Evolutionary conservation across 345 rosid genomes (phyloP).

Genomic region (Eucalyptus decipiens): DNA sequence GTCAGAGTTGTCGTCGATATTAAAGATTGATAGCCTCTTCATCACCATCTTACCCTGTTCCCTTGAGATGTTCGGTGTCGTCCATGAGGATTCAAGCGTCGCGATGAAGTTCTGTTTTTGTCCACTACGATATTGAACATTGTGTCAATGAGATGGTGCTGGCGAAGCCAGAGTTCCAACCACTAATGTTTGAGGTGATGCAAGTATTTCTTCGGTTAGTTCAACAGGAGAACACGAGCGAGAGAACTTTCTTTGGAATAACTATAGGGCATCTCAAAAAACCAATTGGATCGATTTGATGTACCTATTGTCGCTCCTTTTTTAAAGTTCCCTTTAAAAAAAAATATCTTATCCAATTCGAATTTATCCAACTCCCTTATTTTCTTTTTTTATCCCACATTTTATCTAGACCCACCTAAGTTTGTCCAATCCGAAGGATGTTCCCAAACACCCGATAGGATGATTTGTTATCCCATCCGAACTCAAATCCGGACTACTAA

Average conservation of each 20-base stretch:
- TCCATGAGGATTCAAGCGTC: background rate
- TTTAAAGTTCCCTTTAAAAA: too few species aligned
- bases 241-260: background rate
- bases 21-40: background rate
- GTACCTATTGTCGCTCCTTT: background rate
- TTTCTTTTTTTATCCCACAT: background rate
- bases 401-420: background rate
- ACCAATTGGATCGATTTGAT: background rate
- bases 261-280: background rate
- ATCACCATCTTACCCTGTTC: background rate
- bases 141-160: background rate
- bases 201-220: background rate
- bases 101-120: background rate
- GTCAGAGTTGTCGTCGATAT: background rate
- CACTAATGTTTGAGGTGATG: background rate
- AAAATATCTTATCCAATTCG: background rate
- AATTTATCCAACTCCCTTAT: too few species aligned
- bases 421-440: background rate
- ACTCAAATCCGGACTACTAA: background rate
- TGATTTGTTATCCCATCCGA: background rate
- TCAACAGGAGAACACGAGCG: background rate
- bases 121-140: background rate
- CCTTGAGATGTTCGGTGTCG: background rate
- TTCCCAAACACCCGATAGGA: too few species aligned
- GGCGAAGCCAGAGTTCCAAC: background rate